Evolutionary conservation across 345 rosid genomes (phyloP).

Genomic region (Geranium rotundifolium): DNA sequence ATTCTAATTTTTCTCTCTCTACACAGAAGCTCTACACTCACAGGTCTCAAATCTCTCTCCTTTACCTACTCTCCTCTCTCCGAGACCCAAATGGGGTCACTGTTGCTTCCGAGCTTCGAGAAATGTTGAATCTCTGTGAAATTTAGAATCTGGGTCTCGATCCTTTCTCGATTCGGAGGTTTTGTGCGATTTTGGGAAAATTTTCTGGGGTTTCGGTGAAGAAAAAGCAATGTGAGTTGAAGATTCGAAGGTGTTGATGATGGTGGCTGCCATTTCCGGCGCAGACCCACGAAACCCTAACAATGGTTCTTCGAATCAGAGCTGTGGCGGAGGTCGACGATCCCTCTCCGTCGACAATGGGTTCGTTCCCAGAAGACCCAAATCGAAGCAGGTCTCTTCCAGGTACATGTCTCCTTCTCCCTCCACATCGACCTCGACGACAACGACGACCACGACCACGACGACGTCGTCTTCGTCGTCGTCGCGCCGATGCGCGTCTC

Average conservation of each 20-base stretch:
- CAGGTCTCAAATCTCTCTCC: too few relatives aligned
- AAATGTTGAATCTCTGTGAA: too few relatives aligned
- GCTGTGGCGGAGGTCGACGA: slow-evolving; percentile 8
- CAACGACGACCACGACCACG: slow-evolving; percentile 30
- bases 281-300: slow-evolving; percentile 23
- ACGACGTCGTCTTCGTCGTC: slow-evolving; percentile 31
- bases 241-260: slow-evolving; percentile 19
- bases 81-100: too few relatives aligned
- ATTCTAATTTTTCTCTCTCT: not conserved
- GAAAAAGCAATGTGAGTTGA: slow-evolving; percentile 39
- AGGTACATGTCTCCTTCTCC: slow-evolving; percentile 94
- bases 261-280: slow-evolving; percentile 61
- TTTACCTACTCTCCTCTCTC: too few relatives aligned
- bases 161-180: too few relatives aligned
- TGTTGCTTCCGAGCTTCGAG: too few relatives aligned
- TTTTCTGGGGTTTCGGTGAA: not conserved
- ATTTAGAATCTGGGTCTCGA: too few relatives aligned
- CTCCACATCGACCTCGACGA: slow-evolving; percentile 37
- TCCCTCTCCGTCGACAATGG: slow-evolving; percentile 27
- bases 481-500: slow-evolving; percentile 52
- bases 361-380: slow-evolving; percentile 38
- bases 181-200: too few relatives aligned
- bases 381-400: slow-evolving; percentile 69
- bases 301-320: slow-evolving; percentile 12
- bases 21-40: not conserved